phyloP scores from a whole-genome alignment of 2,329 filamentous ascomycete genomes.

The Fusarium ramigenum region DNA sequence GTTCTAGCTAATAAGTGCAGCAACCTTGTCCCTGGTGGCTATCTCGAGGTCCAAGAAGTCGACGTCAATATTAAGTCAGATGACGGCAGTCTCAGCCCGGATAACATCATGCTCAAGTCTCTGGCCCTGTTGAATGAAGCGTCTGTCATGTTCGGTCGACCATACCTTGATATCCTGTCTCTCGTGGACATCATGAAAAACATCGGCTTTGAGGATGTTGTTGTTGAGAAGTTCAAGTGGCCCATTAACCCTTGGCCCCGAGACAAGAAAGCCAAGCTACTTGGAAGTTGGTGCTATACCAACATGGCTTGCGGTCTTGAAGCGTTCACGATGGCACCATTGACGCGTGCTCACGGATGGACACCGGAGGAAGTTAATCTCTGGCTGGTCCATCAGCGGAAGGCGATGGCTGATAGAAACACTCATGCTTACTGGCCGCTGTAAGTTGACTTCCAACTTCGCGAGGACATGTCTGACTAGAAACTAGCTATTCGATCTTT shows the following conservation, averaged over 20 bases:
- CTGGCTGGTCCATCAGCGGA: constrained; percentile 25
- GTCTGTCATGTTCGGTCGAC: constrained; percentile 33
- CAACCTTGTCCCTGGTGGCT: constrained; percentile 31
- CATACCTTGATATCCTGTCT: constrained; percentile 23
- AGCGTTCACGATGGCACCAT: constrained; percentile 29
- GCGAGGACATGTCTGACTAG: background rate
- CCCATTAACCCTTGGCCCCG: constrained; percentile 32
- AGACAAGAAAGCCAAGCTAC: constrained; percentile 25
- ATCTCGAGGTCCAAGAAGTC: constrained; percentile 31
- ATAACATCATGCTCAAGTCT: constrained; percentile 35
- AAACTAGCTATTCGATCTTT: constrained; percentile 13
- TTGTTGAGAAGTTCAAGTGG: constrained; percentile 28
- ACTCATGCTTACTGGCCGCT: constrained; percentile 29
- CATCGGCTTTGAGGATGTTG: constrained; percentile 34
- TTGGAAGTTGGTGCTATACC: constrained; percentile 25
- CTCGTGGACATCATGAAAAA: constrained; percentile 23
- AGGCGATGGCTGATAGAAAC: constrained; percentile 4
- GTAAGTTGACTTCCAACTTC: background rate
- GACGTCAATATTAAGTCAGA: constrained; percentile 23
- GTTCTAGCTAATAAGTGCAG: background rate
- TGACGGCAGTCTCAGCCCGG: constrained; percentile 29
- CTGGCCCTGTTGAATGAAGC: constrained; percentile 32
- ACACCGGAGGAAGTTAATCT: constrained; percentile 3
- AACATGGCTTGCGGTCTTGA: constrained; percentile 28
- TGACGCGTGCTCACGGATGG: constrained; percentile 31